Conservation (phyloP, 225 moss, liverwort and hornwort species). For the Climacium dendroides region DNA sequence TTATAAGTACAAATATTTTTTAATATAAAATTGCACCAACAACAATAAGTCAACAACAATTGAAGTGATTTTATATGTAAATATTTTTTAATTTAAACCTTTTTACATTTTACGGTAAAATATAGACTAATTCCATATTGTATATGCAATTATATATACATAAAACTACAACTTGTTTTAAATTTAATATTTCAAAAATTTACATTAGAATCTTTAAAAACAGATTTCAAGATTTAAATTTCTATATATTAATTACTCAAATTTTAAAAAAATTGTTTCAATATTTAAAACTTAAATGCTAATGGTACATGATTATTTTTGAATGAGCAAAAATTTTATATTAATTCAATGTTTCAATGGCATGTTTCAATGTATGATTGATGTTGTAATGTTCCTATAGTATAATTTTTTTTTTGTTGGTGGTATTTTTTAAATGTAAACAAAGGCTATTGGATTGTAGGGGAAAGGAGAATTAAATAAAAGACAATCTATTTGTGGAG, state of each 20-base stretch:
- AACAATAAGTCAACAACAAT: not conserved
- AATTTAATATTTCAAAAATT: not conserved
- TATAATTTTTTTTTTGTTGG: rapidly evolving
- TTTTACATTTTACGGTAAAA: not conserved
- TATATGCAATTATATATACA: not conserved
- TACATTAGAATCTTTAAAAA: not conserved
- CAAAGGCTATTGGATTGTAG: not conserved
- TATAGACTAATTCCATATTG: not conserved
- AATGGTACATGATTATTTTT: too few relatives aligned
- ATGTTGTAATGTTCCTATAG: not conserved
- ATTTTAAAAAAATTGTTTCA: not conserved
- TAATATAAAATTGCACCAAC: not conserved
- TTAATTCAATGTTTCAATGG: not conserved
- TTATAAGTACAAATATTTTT: not conserved
- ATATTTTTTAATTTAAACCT: not conserved
- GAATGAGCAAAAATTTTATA: not conserved
- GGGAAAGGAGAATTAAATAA: conserved; percentile 3
- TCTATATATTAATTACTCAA: not conserved
- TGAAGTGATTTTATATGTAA: not conserved
- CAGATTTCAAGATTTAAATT: not conserved
- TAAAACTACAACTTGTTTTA: not conserved
- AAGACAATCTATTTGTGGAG: not conserved
- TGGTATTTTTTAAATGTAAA: not conserved
- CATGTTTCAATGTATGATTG: too few relatives aligned
- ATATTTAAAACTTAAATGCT: not conserved